Conservation (phyloP, 306 rosid genomes). For the Cajanus cajan region DNA sequence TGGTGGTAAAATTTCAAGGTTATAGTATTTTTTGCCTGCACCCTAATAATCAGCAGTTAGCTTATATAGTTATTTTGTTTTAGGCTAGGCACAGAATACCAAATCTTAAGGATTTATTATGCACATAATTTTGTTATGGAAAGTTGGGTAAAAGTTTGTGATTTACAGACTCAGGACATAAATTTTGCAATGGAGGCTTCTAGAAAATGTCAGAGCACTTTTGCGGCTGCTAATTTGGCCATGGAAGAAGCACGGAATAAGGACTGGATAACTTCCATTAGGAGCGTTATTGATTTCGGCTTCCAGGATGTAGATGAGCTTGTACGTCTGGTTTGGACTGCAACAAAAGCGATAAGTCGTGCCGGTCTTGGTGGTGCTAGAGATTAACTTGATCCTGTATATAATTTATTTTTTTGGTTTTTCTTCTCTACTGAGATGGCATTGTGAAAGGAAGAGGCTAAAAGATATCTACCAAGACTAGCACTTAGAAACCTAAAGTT, state of each 20-base stretch:
- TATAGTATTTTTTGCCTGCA: background rate
- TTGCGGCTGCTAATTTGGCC: slow-evolving; percentile 40
- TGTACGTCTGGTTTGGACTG: slow-evolving; percentile 52
- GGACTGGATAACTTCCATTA: slow-evolving; percentile 54
- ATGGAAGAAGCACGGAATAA: slow-evolving; percentile 52
- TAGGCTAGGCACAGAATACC: background rate
- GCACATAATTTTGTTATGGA: slow-evolving; percentile 1
- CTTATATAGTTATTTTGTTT: background rate
- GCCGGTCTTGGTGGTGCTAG: slow-evolving; percentile 62
- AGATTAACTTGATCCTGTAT: slow-evolving; percentile 63
- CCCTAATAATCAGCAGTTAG: slow-evolving; percentile 14
- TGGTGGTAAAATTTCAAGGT: slow-evolving; percentile 10
- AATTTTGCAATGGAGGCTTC: slow-evolving; percentile 73
- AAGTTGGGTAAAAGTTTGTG: slow-evolving; percentile 27
- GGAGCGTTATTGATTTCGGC: slow-evolving; percentile 70
- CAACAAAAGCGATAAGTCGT: slow-evolving; percentile 55
- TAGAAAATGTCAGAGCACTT: slow-evolving; percentile 59
- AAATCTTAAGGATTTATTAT: slow-evolving; percentile 9
- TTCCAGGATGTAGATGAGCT: slow-evolving; percentile 83
- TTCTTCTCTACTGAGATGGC: slow-evolving; percentile 40
- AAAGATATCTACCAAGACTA: slow-evolving; percentile 32
- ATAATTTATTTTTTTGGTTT: slow-evolving; percentile 39
- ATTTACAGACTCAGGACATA: slow-evolving; percentile 63
- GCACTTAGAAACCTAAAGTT: slow-evolving; percentile 45
- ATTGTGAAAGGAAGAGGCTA: slow-evolving; percentile 37